Evolutionary conservation across 495 filamentous ascomycete genomes (phyloP), one percentile per base, ranked within the genome.

Genomic region (Daldinia grandis): DNA sequence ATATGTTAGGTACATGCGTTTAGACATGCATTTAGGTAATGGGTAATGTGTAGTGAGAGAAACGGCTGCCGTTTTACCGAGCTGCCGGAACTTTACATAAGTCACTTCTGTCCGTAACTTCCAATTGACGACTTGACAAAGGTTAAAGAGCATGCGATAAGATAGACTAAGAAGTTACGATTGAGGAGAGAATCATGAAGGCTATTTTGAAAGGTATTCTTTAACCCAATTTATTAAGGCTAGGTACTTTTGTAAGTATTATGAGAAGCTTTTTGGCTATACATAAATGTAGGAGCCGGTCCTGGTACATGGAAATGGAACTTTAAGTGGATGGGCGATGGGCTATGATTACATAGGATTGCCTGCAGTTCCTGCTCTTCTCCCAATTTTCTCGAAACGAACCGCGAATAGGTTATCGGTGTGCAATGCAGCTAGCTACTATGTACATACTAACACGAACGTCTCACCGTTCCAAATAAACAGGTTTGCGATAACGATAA

Each of bases 21-120:
- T 47, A 47, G 10, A 51, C 49, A 25, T 30, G 25, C 49, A 51
- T 51, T 25, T 51, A 28, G 49, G 49, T 51, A 37, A 21, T 35
- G 10, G 12, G 30, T 8, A 24, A 4, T 35, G 31, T 35, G 14
- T 35, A 35, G 33, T 33, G 31, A 33, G 33, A 57, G 56, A 24
- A 21, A 30, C 56, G 24, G 56, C 56, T 61, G 68, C 68, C 55
- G 68, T 5, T 71, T 71, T 71, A 71, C 68, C 68, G 68, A 65
- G 51, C 57, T 40, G 30, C 58, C 21, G 42, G 68, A 58, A 58
- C 64, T 27, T 42, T 27, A 59, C 35, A 25, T 44, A 28, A 15
- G 28, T 55, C 27, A 35, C 51, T 55, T 35, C 15, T 33, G 28
- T 28, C 14, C 5, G 24, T 55, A 51, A 21, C 24, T 51, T 51